Conservation (phyloP, 2,329 filamentous ascomycete genomes). For the Seiridium cupressi region DNA sequence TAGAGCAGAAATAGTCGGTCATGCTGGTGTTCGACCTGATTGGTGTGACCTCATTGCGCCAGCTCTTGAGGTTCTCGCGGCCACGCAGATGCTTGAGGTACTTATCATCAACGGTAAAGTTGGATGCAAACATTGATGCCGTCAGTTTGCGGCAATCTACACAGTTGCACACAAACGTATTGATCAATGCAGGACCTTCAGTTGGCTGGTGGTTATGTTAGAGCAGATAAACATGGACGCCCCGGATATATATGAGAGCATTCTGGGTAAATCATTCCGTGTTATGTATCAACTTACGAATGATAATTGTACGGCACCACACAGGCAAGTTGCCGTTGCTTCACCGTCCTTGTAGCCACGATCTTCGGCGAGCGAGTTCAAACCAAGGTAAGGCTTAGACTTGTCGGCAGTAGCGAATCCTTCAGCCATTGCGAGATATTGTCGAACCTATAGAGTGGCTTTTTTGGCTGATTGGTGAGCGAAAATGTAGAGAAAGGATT, state of each 20-base stretch:
- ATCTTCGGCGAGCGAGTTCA: constrained; percentile 34
- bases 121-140: constrained; percentile 60
- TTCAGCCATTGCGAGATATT: neutral
- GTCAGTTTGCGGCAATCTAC: constrained; percentile 62
- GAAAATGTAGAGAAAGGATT: too few species aligned
- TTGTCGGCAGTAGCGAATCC: neutral
- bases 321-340: constrained; percentile 59
- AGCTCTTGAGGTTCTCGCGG: constrained; percentile 45
- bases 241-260: neutral
- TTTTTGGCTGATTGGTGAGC: too few species aligned
- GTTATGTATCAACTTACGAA: constrained; percentile 38
- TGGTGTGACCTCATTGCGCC: constrained; percentile 39
- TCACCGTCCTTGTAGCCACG: constrained; percentile 43
- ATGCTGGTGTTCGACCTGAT: constrained; percentile 47
- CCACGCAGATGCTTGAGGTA: constrained; percentile 50
- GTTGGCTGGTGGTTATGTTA: constrained; percentile 35
- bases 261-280: neutral
- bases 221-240: neutral
- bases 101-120: constrained; percentile 48
- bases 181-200: constrained; percentile 40
- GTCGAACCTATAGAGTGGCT: too few species aligned
- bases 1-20: constrained; percentile 61
- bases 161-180: constrained; percentile 59
- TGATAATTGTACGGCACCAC: constrained; percentile 52
- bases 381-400: constrained; percentile 30